Evolutionary conservation across 1,139 yeast genomes (phyloP).

Genomic region (Suhomyces terraborum): DNA sequence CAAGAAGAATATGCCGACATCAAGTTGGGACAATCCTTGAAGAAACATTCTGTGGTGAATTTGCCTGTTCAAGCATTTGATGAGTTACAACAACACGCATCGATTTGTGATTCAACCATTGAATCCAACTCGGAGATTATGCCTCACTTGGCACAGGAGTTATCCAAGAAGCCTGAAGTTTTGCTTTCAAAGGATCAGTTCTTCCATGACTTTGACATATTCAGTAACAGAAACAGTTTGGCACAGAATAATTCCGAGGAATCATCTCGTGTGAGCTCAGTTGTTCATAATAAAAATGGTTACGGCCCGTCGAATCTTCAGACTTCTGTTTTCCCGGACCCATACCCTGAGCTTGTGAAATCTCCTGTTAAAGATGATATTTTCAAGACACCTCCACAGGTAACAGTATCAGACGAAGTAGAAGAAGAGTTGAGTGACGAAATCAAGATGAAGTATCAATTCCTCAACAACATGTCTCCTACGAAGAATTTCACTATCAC

Average conservation of each 20-base stretch:
- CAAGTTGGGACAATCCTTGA: slow-evolving; percentile 33
- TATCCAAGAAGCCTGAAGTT: slow-evolving; percentile 38
- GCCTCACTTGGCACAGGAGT: slow-evolving; percentile 40
- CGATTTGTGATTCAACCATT: slow-evolving; percentile 38
- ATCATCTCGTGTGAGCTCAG: slow-evolving; percentile 20
- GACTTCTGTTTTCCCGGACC: slow-evolving; percentile 32
- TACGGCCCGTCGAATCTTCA: slow-evolving; percentile 7
- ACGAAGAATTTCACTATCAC: slow-evolving; percentile 11
- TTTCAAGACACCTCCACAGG: slow-evolving; percentile 33
- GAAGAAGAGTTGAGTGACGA: slow-evolving; percentile 19
- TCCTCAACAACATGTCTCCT: slow-evolving; percentile 14
- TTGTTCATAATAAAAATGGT: slow-evolving; percentile 16
- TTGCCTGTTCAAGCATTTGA: slow-evolving; percentile 33
- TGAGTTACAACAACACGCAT: slow-evolving; percentile 43
- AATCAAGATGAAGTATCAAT: slow-evolving; percentile 18
- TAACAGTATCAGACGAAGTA: slow-evolving; percentile 4
- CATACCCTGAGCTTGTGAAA: slow-evolving; percentile 36
- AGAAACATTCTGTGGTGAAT: slow-evolving; percentile 35
- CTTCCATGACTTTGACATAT: slow-evolving; percentile 36
- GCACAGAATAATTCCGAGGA: slow-evolving; percentile 17
- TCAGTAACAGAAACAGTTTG: slow-evolving; percentile 15
- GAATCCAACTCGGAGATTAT: slow-evolving; percentile 27
- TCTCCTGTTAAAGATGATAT: slow-evolving; percentile 24
- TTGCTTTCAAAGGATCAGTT: slow-evolving; percentile 38
- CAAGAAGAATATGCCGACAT: slow-evolving; percentile 46